Base-by-base conservation (phyloP, 75 land plant genomes). In the Cupressus sempervirens region DNA sequence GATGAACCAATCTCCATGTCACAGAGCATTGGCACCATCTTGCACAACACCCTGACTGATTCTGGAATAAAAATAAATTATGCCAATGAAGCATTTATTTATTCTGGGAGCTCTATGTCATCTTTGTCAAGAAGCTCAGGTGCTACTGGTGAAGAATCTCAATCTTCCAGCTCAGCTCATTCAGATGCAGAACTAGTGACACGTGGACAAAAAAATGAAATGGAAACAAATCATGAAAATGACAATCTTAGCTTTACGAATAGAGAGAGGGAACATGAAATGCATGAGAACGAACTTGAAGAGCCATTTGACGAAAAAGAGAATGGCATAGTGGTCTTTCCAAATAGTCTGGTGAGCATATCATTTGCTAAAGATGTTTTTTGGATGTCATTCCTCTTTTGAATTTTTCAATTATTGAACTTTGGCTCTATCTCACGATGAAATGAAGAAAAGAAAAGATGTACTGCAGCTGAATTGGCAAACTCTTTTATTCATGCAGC, bases 401-500 rank as follows among this genome's bases (percentile, higher is more conserved):
- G 45, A 4, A 3, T 72, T 29, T 3, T 72, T 30, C 7, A 72
- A 30, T 3, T 72, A 72, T 72, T 32, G 15, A 32, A 11, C 74
- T 32, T 32, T 30, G n/a, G 40, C 45, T 30, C 81, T 43, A 79
- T 79, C 13, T 23, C 29, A 79, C 30, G 0, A 79, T 45, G 32
- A 79, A 79, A 79, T 41, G 46, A 23, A 79, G 4, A 35, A 43
- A 45, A 48, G 48, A 11, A 43, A 26, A 26, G 9, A 3, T 43
- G 29, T n/a, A 10, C 30, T n/a, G 30, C 48, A 79, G 26, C 81
- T 79, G 50, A 79, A 41, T 32, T 79, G 81, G 50, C 32, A n/a
- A 79, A 79, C 50, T 43, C 14, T 43, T 79, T 79, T 50, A 29
- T 43, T 32, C 54, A 76, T 46, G 53, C 88, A 90, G 89, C 54